Evolutionary conservation across 306 rosid species (phyloP).

Genomic region (Dalbergia cultrata): DNA sequence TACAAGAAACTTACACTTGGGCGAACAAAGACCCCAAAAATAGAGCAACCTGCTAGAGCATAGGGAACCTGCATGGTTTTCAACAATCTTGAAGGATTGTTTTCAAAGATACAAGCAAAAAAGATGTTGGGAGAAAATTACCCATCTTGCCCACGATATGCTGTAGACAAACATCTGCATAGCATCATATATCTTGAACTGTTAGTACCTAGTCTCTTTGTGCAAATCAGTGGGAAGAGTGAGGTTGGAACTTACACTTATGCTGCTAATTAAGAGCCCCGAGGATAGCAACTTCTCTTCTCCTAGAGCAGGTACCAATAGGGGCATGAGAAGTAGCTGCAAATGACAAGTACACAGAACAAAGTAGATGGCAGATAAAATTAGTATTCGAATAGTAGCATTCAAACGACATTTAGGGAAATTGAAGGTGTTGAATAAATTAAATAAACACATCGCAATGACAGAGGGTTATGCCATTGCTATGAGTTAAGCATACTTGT

Average conservation of each 20-base stretch:
- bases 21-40: slow-evolving; percentile 60
- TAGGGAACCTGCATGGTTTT: slow-evolving; percentile 81
- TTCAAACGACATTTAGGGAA: background rate
- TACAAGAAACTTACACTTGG: slow-evolving; percentile 68
- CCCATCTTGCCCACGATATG: slow-evolving; percentile 87
- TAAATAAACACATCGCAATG: slow-evolving; percentile 25
- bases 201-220: slow-evolving; percentile 14
- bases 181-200: slow-evolving; percentile 32
- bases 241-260: slow-evolving; percentile 55
- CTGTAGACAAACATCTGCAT: slow-evolving; percentile 72
- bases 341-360: background rate
- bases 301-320: slow-evolving; percentile 63
- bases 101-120: slow-evolving; percentile 14
- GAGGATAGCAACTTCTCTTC: slow-evolving; percentile 79
- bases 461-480: background rate
- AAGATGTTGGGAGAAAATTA: slow-evolving; percentile 47
- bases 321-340: slow-evolving; percentile 82
- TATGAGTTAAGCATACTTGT: slow-evolving; percentile 63
- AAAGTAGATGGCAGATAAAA: background rate
- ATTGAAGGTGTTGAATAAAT: slow-evolving; percentile 17
- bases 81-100: slow-evolving; percentile 37
- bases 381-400: background rate
- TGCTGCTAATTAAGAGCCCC: slow-evolving; percentile 69
- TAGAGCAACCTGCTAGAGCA: slow-evolving; percentile 59
- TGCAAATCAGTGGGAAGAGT: background rate